Base-by-base conservation (phyloP, 2,329 filamentous ascomycete species). In the Colletotrichum neosansevieriae region DNA sequence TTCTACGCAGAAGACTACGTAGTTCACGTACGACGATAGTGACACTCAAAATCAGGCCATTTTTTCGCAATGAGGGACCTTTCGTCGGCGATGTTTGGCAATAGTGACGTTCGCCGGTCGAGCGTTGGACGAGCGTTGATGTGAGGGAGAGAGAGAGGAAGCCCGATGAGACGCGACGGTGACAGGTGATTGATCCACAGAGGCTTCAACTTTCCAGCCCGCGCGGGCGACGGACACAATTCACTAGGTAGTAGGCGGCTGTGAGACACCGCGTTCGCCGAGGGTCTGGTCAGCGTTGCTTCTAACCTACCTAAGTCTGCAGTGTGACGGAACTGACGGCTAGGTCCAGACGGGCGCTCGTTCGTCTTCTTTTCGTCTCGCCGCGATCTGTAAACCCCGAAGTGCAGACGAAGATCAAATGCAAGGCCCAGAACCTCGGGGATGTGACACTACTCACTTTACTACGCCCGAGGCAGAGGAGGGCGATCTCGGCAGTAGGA, bases 361-460 rank as follows among this genome's bases (percentile, higher is more conserved):
- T 57, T 40, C 32, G 6, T 64, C 53, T 40, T 47, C 54, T 34
- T 44, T 45, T 36, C 45, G 12, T 24, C 24, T 24, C 34, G 12
- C 6, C 9, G 34, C 10, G 12, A 21, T 13, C 4, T 50, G 15
- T 34, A n/a, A 40, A 34, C n/a, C n/a, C 40, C 54, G 60, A 59
- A 40, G 60, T 32, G 54, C 60, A 59, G 54, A 64, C 40, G 24
- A 53, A 19, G 32, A 5, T 59, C 32, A 53, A 54, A 42, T 64
- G 65, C 60, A 34, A 44, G 59, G 51, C 12, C 53, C 53, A 49
- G 32, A 49, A 54, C 60, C 47, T 59, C 65, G 60, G 60, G 60
- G 60, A 64, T 42, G 65, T 54, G 47, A 59, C 65, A 44, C 61
- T n/a, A 36, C 58, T 17, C 17, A 17, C 21, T 21, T 4, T 21